A percentile compares a stretch with the other conserved stretches of the same genome.
phyloP scores from a whole-genome alignment of 768 basidiomycete species.

The Naganishia randhawae region DNA sequence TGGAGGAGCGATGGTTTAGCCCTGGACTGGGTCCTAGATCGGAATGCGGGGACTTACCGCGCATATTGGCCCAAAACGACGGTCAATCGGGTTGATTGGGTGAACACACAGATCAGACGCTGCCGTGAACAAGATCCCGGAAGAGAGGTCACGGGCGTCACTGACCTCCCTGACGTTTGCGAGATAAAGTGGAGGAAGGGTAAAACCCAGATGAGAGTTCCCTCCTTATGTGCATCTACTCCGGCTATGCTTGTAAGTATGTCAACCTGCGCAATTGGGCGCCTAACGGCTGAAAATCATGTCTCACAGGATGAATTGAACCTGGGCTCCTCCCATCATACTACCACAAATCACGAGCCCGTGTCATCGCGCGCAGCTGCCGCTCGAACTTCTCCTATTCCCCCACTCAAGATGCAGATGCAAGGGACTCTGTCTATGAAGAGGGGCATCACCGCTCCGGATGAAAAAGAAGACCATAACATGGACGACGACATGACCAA shows the following conservation, averaged over 20 bases:
- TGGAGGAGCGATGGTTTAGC: not conserved
- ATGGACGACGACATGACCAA: not conserved
- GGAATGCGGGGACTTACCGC: not conserved
- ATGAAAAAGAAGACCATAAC: not conserved
- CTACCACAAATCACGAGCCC: not conserved
- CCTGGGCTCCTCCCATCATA: not conserved
- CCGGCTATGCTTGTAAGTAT: not conserved
- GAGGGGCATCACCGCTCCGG: not conserved
- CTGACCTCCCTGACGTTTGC: not conserved
- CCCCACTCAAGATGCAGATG: too few species aligned
- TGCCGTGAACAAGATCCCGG: not conserved
- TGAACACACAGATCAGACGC: not conserved
- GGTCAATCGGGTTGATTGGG: not conserved
- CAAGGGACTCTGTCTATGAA: not conserved
- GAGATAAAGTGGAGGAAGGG: not conserved
- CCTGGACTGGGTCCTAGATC: not conserved
- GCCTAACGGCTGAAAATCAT: not conserved
- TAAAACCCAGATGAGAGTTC: not conserved
- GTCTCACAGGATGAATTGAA: not conserved
- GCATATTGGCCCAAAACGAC: not conserved
- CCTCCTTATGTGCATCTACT: not conserved
- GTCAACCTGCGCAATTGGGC: not conserved
- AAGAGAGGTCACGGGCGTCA: not conserved
- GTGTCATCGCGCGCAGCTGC: not conserved
- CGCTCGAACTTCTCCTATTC: not conserved